Evolutionary conservation across 192 early-diverging fungal species (phyloP).

Genomic region (Bifiguratus adelaidae): DNA sequence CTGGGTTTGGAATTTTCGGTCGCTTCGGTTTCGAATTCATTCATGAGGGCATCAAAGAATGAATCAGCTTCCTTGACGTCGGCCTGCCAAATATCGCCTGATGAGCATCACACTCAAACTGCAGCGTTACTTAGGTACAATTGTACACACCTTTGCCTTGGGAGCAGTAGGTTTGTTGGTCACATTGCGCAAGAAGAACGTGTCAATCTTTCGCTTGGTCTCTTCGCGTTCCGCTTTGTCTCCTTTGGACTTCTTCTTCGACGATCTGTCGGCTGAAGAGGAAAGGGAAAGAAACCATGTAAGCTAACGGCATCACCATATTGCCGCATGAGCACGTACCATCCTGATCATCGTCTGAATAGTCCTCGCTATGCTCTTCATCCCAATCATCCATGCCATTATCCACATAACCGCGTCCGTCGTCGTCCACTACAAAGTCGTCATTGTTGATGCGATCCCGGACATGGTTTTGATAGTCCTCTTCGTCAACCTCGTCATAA

Average conservation of each 20-base stretch:
- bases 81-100: too few relatives aligned
- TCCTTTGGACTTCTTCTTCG: constrained; percentile 13
- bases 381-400: constrained; percentile 42
- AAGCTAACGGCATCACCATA: too few relatives aligned
- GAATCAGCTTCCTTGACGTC: too few relatives aligned
- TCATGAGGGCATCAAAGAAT: too few relatives aligned
- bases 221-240: constrained; percentile 3
- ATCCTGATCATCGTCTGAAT: constrained; percentile 30
- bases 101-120: too few relatives aligned
- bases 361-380: constrained; percentile 26
- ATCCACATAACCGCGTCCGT: constrained; percentile 51
- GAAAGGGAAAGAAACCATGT: constrained; percentile 2
- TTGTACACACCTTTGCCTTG: too few relatives aligned
- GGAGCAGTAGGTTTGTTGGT: too few relatives aligned
- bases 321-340: too few relatives aligned
- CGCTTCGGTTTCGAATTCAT: too few relatives aligned
- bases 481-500: constrained; percentile 54
- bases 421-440: constrained; percentile 59
- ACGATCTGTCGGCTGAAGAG: neutral
- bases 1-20: too few relatives aligned
- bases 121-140: too few relatives aligned
- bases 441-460: constrained; percentile 23
- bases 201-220: constrained; percentile 1
- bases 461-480: constrained; percentile 26
- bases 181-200: neutral